These are phyloP conservation scores for Dioscorea zingiberensis DNA, from an alignment of 106 monocot genomes.

Conservation along the genomic window DNA sequence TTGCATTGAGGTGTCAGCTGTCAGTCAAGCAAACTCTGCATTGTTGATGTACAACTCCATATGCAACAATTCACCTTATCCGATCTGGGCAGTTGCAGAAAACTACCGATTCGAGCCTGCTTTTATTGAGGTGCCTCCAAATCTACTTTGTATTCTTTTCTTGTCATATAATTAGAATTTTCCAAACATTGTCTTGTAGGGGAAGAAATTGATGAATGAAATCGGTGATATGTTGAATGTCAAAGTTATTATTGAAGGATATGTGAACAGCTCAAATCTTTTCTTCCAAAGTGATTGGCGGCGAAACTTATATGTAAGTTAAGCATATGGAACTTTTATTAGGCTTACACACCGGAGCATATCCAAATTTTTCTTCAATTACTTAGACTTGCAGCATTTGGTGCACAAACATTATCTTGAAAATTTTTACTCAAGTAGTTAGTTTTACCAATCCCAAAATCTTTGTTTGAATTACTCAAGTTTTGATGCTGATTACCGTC, in stretches of 20 bases:
- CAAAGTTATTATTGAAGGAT: constrained; percentile 88
- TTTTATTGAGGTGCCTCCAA: constrained; percentile 71
- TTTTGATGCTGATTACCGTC: no score
- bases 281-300: constrained; percentile 90
- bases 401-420: no score
- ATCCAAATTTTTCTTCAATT: no score
- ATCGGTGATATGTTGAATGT: constrained; percentile 95
- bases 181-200: constrained; percentile 28
- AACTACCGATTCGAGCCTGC: constrained; percentile 98
- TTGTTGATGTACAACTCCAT: constrained; percentile 63
- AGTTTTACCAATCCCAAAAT: no score
- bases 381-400: no score
- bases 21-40: constrained; percentile 64
- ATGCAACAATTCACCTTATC: constrained; percentile 24
- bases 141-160: not conserved
- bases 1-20: constrained; percentile 36
- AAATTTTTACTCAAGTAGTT: no score
- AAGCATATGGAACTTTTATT: no score
- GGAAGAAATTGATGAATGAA: constrained; percentile 62
- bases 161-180: not conserved
- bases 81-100: constrained; percentile 96
- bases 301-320: constrained; percentile 67
- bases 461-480: no score
- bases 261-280: constrained; percentile 94
- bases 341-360: no score